Base-by-base conservation (phyloP, 2,329 filamentous ascomycete species). In the Ophiocordyceps camponoti-leonardi region DNA sequence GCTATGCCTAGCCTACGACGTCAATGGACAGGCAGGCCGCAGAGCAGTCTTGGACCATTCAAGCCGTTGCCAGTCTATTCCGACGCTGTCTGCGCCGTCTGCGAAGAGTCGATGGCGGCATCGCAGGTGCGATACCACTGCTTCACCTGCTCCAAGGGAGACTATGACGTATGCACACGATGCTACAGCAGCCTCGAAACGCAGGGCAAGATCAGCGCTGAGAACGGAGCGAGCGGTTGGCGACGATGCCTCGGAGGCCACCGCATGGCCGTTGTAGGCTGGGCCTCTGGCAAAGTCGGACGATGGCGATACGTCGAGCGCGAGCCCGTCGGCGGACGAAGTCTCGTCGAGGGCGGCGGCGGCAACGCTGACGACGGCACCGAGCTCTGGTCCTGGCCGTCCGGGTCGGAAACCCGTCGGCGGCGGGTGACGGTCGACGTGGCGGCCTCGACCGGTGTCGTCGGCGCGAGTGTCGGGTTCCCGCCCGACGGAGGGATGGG, bases 211-310 rank as follows among this genome's bases (percentile, higher is more conserved):
- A 79, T 95, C 49, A 79, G 76, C 46, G 66, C 68, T 18, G 82
- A 88, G 49, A 87, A 94, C 51, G 87, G 88, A 0, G 71, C 78
- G 5, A 71, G 70, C 12, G 88, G 88, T 3, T 95, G 90, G 90
- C 73, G 87, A 12, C 73, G 87, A 43, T 96, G 90, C 58, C 70
- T 80, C 1, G 71, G 73, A 40, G 83, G 83, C 6, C 90, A 96
- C 57, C 77, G 88, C 30, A 94, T 94, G 86, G 76, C 81, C 0
- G 67, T 93, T 12, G 68, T 93, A 12, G 81, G 78, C 0, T 94
- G 90, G 56, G 72, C 81, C 48, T 79, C 86, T 46, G 71, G 72
- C 30, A 71, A 75, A 18, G 74, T 76, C 22, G 82, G 82, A 0
- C 79, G 83, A 53, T 71, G 75, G 49, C 75, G 86, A 28, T 68